A percentile compares a stretch with the other conserved stretches of the same genome.
phyloP scores from a whole-genome alignment of 148 eudicot genomes.

The Camellia granthamiana region DNA sequence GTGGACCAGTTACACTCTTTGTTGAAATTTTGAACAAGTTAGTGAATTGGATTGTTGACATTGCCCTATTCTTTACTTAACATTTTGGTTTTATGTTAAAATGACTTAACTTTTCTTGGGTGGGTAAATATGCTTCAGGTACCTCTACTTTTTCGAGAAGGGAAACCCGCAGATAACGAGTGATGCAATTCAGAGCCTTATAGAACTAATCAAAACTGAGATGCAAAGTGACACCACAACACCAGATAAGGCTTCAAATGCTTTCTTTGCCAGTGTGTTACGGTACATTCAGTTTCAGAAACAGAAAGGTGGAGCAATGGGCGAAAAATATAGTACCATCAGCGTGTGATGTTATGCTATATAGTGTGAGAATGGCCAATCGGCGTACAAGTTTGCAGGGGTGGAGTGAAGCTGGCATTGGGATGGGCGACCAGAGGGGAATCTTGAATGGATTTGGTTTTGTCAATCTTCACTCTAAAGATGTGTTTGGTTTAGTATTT shows the following conservation, averaged over 20 bases:
- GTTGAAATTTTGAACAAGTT: constrained; percentile 97
- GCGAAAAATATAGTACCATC: constrained; percentile 72
- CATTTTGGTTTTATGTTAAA: not conserved
- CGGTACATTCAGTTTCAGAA: constrained; percentile 95
- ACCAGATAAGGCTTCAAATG: constrained; percentile 52
- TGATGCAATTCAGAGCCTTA: constrained; percentile 71
- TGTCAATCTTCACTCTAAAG: not conserved
- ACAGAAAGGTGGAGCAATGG: constrained; percentile 92
- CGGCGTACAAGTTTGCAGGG: not conserved
- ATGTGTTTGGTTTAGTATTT: not conserved
- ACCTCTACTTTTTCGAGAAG: constrained; percentile 86
- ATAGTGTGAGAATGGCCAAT: not conserved
- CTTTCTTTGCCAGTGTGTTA: constrained; percentile 76
- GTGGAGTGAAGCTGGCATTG: not conserved
- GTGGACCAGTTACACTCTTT: constrained; percentile 89
- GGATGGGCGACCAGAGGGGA: not conserved
- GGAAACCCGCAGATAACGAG: constrained; percentile 78
- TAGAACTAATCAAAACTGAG: constrained; percentile 84
- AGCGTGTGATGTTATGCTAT: constrained; percentile 38
- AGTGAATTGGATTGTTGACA: constrained; percentile 23
- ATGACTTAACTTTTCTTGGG: not conserved
- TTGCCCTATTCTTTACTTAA: not conserved
- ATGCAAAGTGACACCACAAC: constrained; percentile 67
- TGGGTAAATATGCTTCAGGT: constrained; percentile 45
- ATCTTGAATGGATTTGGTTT: not conserved